Percentiles rank a stretch among this genome's conserved stretches.
Conservation (phyloP, 202 grass and related monocot genomes). For the Brachypodium distachyon region DNA sequence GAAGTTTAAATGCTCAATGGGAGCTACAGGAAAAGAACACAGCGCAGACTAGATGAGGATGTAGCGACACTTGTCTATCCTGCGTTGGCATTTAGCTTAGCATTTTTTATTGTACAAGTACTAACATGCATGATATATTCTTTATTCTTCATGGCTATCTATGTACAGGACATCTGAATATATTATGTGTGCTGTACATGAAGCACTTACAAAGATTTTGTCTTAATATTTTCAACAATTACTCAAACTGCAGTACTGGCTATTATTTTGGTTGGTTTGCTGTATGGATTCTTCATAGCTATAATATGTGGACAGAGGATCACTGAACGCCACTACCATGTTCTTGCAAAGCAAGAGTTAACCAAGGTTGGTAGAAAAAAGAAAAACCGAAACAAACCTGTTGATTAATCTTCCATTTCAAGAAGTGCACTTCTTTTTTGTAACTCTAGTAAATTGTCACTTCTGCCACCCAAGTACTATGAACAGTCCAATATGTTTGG, state of each 20-base stretch:
- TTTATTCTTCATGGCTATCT: not conserved
- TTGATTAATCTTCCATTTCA: not conserved
- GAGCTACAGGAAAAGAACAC: not conserved
- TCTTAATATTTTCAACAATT: constrained; percentile 16
- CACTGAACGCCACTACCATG: constrained; percentile 88
- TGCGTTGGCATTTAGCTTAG: not conserved
- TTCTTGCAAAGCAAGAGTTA: constrained; percentile 94
- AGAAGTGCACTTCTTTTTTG: not conserved
- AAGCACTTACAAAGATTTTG: not conserved
- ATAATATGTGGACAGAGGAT: constrained; percentile 99
- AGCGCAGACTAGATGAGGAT: not conserved
- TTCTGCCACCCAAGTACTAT: not conserved
- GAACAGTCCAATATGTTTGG: not conserved
- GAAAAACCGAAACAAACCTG: constrained; percentile 1
- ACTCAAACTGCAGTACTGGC: constrained; percentile 73
- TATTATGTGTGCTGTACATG: not conserved
- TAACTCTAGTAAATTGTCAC: not conserved
- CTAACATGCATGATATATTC: not conserved
- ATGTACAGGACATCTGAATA: not conserved
- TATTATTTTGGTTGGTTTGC: constrained; percentile 84
- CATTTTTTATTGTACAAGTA: not conserved
- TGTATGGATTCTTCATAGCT: constrained; percentile 99
- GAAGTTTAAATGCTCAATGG: not conserved
- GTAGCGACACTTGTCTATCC: not conserved
- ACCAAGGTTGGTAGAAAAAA: constrained; percentile 67